Evolutionary conservation across 352 stramenopile genomes (phyloP).

Genomic region (Globisporangium nodosum): DNA sequence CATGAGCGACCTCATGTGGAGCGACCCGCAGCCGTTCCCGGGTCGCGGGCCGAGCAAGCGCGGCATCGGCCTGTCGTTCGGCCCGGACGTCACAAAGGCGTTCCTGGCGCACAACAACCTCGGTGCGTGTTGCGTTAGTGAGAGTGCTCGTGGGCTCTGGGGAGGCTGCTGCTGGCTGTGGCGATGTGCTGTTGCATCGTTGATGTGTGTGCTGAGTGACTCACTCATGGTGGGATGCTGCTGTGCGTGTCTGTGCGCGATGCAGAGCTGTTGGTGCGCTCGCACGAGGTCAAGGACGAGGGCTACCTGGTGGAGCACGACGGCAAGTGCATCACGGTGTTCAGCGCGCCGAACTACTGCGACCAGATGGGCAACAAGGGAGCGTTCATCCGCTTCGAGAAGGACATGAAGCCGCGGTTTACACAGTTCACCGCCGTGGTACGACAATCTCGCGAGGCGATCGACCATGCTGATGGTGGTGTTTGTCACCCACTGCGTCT

Average conservation of each 20-base stretch:
- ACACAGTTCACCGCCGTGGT: conserved; percentile 94
- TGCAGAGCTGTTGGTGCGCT: conserved; percentile 94
- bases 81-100: conserved; percentile 94
- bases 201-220: neutral
- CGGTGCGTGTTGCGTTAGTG: conserved; percentile 27
- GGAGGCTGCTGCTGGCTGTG: neutral
- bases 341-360: conserved; percentile 99
- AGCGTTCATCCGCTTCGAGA: conserved; percentile 97
- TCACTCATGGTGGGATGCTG: conserved; percentile 3
- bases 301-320: conserved; percentile 99
- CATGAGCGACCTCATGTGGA: conserved; percentile 92
- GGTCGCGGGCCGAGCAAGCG: conserved; percentile 94
- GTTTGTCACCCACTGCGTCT: neutral
- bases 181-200: neutral
- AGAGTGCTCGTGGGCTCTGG: neutral
- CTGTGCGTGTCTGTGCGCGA: neutral
- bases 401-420: conserved; percentile 93
- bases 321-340: conserved; percentile 99
- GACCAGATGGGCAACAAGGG: conserved; percentile 99
- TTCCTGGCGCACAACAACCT: conserved; percentile 97
- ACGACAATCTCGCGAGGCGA: conserved; percentile 13
- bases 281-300: conserved; percentile 99
- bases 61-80: conserved; percentile 97
- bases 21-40: conserved; percentile 96
- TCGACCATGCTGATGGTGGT: neutral